Base-by-base conservation (phyloP, 768 basidiomycete genomes). In the Kwoniella heveanensis region DNA sequence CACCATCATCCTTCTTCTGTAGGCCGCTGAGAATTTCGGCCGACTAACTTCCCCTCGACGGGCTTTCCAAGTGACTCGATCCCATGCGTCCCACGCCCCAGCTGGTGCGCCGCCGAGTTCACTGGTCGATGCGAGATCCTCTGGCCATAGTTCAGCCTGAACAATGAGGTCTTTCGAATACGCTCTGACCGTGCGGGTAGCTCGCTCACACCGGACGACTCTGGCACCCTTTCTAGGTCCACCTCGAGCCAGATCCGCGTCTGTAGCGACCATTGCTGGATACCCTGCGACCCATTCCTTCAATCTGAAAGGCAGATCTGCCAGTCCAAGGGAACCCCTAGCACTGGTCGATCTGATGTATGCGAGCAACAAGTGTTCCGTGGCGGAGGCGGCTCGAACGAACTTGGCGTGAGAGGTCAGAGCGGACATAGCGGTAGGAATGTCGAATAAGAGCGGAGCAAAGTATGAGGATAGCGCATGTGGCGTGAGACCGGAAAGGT, bases 281-380 rank as follows among this genome's bases (percentile, higher is more conserved):
- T 97, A 96, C 2, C 90, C 90, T 64, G 89, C 85, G 66, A 95
- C 89, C 91, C 92, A 94, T 69, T 90, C 88, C 72, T 90, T 89
- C 65, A 96, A 86, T n/a, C 90, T 86, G 15, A 86, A 85, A 1
- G 94, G 95, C 9, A 72, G 73, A 57, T 61, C 80, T 24, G 24
- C 67, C 24, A 60, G 44, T 52, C 66, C 64, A 37, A 73, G 67
- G 51, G 60, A 74, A 5, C 56, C 60, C 5, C 76, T 66, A 4
- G 85, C 83, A 62, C 89, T 87, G 70, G 91, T 88, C 83, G 87
- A 90, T 29, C 94, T 87, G 62, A 98, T 88, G 78, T 89, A 95
- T 0, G 91, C 85, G 13, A 98, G 85, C n/a, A 97, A 82, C 53
- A 99, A 83, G 69, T 99, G 95, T 76, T 99, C 95, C 71, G 90